Evolutionary conservation across 139 green algal species (phyloP), one percentile per base, ranked within the genome.

Genomic region (Chlorella sp.): DNA sequence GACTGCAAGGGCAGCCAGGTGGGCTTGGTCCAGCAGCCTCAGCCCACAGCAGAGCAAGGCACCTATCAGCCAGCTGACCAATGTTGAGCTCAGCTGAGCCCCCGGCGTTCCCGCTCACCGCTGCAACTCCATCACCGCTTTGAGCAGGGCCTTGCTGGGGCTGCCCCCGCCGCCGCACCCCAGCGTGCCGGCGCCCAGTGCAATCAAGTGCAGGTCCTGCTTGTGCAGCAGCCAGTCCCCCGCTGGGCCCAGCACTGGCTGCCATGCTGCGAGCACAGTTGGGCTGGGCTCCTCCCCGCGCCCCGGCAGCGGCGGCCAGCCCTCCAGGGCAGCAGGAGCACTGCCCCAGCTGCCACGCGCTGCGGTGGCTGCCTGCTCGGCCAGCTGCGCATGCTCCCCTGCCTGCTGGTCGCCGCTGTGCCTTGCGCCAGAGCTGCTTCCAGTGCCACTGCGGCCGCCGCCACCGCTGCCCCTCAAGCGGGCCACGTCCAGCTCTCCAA

Each of bases 141-240:
- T 88, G 9, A 92, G 86, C 73, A 85, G 73, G 11, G 83, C 83
- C 28, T 81, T 84, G 76, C 64, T 43, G 14, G 87, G 69, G 43
- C 80, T 89, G 44, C 89, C 89, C 13, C 89, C 89, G 17, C 89
- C 89, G 4, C 89, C 89, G 19, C 69, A 72, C 30, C 89, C 89
- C 44, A 92, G 76, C 0, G 90, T 81, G n/a, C 86, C 86, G 36
- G 70, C 65, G 7, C 89, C 89, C 3, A 84, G 41, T 13, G 83
- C 77, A 40, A 90, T 69, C 22, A 84, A 48, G 36, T 84, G 69
- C 76, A 90, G 38, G 68, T 87, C 79, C 46, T 69, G 36, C 3
- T 36, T 46, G 16, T 65, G 46, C 17, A 88, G 48, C 73, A 81
- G 62, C 85, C 83, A 90, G 1, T 54, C 58, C 1, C 83, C 77